A percentile compares a stretch with the other conserved stretches of the same genome.
Conservation (phyloP, 768 basidiomycete species). For the Mycena epipterygia region DNA sequence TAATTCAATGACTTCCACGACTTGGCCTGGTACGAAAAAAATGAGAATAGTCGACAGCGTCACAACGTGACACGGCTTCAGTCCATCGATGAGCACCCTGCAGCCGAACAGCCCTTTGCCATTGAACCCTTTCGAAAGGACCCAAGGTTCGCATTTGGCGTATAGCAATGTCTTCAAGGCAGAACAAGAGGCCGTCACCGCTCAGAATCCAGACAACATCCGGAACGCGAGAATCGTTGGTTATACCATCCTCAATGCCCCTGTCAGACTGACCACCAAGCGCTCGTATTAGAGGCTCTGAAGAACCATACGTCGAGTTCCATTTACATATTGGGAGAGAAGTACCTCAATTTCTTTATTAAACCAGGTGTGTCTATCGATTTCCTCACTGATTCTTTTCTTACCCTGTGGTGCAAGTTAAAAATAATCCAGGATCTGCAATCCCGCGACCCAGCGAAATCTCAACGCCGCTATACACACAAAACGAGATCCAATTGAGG, state of each 20-base stretch:
- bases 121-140: neutral
- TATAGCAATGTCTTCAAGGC: neutral
- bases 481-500: neutral
- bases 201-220: neutral
- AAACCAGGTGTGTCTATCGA: neutral
- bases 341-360: slow-evolving; percentile 5
- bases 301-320: neutral
- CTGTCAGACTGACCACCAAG: neutral
- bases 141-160: neutral
- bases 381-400: neutral
- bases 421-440: neutral
- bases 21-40: no score
- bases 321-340: neutral
- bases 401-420: neutral
- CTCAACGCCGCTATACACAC: neutral
- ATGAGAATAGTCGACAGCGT: no score
- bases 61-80: no score
- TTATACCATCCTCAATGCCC: slow-evolving; percentile 1
- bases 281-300: neutral
- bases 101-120: neutral
- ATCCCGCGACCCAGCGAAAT: neutral
- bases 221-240: neutral
- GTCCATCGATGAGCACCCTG: neutral
- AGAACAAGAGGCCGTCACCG: neutral
- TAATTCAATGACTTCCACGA: no score